Evolutionary conservation across 345 rosid genomes (phyloP).

Genomic region (Hypericum perforatum): DNA sequence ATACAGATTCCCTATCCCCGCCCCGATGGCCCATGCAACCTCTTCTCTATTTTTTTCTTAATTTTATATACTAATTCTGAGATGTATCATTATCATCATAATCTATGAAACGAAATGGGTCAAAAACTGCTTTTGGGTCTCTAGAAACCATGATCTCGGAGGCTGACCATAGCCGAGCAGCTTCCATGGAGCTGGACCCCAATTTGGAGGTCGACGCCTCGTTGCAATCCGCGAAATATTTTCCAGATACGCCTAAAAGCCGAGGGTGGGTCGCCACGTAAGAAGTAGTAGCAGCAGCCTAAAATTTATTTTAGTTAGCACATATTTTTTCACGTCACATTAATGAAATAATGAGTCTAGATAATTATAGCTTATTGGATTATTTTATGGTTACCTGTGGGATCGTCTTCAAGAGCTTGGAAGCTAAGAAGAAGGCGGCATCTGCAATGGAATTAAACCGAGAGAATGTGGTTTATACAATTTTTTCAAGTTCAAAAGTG

Average conservation of each 20-base stretch:
- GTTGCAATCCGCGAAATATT: slow-evolving; percentile 86
- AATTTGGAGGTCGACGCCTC: slow-evolving; percentile 64
- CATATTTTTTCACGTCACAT: too few relatives aligned
- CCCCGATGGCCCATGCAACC: too few relatives aligned
- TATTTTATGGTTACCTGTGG: slow-evolving; percentile 56
- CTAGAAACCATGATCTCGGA: slow-evolving; percentile 72
- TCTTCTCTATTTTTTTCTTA: too few relatives aligned
- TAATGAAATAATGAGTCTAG: too few relatives aligned
- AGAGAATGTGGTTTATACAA: too few relatives aligned
- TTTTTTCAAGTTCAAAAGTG: too few relatives aligned
- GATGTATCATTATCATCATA: too few relatives aligned
- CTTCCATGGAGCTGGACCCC: slow-evolving; percentile 61
- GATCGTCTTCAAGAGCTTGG: slow-evolving; percentile 76
- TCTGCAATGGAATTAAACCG: too few relatives aligned
- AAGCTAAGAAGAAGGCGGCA: slow-evolving; percentile 69
- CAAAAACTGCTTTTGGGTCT: not conserved
- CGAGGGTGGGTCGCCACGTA: slow-evolving; percentile 68
- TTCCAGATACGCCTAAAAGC: slow-evolving; percentile 46
- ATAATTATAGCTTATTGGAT: too few relatives aligned
- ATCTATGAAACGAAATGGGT: not conserved
- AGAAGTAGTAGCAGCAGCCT: slow-evolving; percentile 96
- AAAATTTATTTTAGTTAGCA: not conserved
- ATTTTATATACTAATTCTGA: too few relatives aligned
- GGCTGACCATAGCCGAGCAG: slow-evolving; percentile 66
- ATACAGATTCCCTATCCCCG: too few relatives aligned